Base-by-base conservation (phyloP, 1,139 yeast species). In the Debaryomyces nepalensis region DNA sequence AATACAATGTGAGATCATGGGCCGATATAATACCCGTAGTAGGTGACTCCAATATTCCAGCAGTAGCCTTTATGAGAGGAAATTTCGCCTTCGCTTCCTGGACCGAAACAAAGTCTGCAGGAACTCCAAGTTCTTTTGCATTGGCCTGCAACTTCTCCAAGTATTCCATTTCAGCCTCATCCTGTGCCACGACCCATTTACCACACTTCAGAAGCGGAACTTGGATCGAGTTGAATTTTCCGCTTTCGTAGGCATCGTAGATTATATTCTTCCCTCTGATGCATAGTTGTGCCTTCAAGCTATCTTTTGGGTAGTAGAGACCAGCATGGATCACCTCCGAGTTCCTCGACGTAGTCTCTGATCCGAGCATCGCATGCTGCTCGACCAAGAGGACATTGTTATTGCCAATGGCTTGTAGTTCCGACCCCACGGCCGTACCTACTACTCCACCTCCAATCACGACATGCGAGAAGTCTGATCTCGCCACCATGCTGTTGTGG, bases 301-400 rank as follows among this genome's bases (percentile, higher is more conserved):
- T 75, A 44, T 79, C 78, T 9, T 68, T 66, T 0, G 96, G 95
- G 55, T 87, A 86, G 59, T 90, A 90, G 6, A 90, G 56, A 0
- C 97, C 97, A 0, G 96, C 96, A 63, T 90, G 97, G 26, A 90
- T 84, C 22, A 90, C 97, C 55, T 90, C 97, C 2, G 96, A 87
- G 67, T 90, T 90, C 40, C 97, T 70, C 9, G 95, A 79, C 2
- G 95, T 84, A 0, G 96, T 89, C 57, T 90, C 97, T 51, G 78
- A 75, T 1, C 96, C 97, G 39, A 82, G 59, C 20, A 69, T 70
- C 1, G 64, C 61, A 56, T 89, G 81, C 53, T 86, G 81, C 53
- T 90, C 97, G 2, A 89, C 59, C 8, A 90, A 59, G 1, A 88
- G 64, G 0, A 88, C 90, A 34, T 49, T 57, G 47, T 77, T 76